Percentiles rank a stretch among this genome's conserved stretches.
Conservation (phyloP, 2,329 filamentous ascomycete genomes). For the Hypoxylon sp. region DNA sequence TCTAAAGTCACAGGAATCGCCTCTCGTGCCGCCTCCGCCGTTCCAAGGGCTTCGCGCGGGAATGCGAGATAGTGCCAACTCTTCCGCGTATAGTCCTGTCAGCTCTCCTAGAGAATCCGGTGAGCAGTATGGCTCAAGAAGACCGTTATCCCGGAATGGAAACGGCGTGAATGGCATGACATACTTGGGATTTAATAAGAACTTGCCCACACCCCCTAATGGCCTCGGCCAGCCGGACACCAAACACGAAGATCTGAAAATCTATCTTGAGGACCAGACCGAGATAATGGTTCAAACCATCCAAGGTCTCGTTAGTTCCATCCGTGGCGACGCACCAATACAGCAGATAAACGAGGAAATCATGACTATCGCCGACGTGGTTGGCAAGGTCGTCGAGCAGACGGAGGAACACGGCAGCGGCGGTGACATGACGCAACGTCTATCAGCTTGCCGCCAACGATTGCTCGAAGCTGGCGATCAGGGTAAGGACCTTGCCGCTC, state of each 20-base stretch:
- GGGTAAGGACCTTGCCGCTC: slow-evolving; percentile 68
- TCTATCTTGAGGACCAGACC: slow-evolving; percentile 86
- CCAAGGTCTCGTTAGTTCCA: slow-evolving; percentile 80
- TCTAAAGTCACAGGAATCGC: slow-evolving; percentile 53
- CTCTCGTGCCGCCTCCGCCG: slow-evolving; percentile 63
- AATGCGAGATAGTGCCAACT: slow-evolving; percentile 71
- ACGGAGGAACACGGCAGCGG: slow-evolving; percentile 69
- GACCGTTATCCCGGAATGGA: slow-evolving; percentile 44
- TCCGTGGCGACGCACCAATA: slow-evolving; percentile 73
- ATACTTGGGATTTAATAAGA: slow-evolving; percentile 50
- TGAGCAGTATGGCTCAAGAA: slow-evolving; percentile 54
- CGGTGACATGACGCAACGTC: slow-evolving; percentile 64
- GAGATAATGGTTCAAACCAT: slow-evolving; percentile 82
- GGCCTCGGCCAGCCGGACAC: slow-evolving; percentile 54
- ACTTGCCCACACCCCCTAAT: slow-evolving; percentile 53
- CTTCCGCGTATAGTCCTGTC: slow-evolving; percentile 80
- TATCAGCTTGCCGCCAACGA: slow-evolving; percentile 73
- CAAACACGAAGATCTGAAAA: slow-evolving; percentile 67
- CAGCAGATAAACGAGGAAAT: slow-evolving; percentile 77
- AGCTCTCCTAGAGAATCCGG: slow-evolving; percentile 74
- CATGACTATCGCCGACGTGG: slow-evolving; percentile 74
- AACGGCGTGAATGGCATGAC: slow-evolving; percentile 58
- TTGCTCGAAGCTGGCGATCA: slow-evolving; percentile 73
- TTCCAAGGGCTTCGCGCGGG: slow-evolving; percentile 68
- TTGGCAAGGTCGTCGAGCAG: slow-evolving; percentile 75